Evolutionary conservation across 163 green algal genomes (phyloP).

Genomic region (Chlorella variabilis): DNA sequence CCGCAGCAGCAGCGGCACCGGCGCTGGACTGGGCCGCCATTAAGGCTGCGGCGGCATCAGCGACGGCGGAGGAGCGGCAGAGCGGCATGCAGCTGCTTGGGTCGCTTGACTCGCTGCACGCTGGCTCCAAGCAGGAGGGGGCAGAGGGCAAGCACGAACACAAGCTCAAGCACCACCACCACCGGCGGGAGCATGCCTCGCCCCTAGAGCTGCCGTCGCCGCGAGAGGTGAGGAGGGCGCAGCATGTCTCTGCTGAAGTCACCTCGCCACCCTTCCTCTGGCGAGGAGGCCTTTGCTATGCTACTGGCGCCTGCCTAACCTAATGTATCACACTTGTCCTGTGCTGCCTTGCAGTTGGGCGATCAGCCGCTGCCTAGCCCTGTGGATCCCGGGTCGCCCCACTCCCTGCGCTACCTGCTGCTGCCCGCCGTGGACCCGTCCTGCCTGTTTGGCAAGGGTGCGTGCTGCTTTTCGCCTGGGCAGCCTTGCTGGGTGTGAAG

Average conservation of each 20-base stretch:
- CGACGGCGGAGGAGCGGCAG: constrained; percentile 6
- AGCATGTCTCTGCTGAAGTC: too few species aligned
- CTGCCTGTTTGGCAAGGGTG: constrained; percentile 33
- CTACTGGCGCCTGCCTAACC: not conserved
- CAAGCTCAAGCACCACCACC: not conserved
- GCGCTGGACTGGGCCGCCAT: constrained; percentile 63
- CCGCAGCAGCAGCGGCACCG: not conserved
- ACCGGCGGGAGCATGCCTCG: constrained; percentile 7
- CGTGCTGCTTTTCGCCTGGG: not conserved
- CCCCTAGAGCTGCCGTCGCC: constrained; percentile 13
- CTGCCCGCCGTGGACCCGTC: constrained; percentile 6
- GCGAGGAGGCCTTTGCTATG: too few species aligned
- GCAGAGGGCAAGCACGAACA: not conserved
- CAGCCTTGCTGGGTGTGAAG: not conserved
- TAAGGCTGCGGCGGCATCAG: constrained; percentile 32
- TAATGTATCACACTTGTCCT: not conserved
- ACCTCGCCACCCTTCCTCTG: too few species aligned
- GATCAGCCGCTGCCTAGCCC: not conserved
- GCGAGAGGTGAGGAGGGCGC: not conserved
- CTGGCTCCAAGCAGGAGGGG: not conserved
- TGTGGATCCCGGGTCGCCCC: not conserved
- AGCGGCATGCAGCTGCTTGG: not conserved
- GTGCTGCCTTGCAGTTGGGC: not conserved
- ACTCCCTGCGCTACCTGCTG: constrained; percentile 16
- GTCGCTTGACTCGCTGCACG: not conserved